Evolutionary conservation across 257 asterid genomes (phyloP).

Genomic region (Solanum virginianum): DNA sequence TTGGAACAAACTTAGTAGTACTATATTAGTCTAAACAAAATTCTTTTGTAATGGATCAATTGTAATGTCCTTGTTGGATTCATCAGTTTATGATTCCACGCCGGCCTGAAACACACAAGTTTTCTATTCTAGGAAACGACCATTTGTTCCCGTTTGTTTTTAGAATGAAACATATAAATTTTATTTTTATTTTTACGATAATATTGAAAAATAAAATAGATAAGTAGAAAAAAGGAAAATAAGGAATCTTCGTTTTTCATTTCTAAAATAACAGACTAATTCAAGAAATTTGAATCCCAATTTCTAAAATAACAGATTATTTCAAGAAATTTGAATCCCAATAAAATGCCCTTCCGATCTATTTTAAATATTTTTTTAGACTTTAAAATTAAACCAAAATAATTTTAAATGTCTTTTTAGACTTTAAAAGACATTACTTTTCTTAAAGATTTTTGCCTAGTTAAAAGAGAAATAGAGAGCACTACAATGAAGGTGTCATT

Average conservation of each 20-base stretch:
- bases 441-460: not conserved
- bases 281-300: too few species aligned
- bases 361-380: not conserved
- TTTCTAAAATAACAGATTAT: not conserved
- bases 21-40: not conserved
- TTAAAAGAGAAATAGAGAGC: not conserved
- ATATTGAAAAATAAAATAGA: not conserved
- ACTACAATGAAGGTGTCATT: not conserved
- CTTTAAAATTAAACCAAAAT: not conserved
- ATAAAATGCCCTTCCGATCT: not conserved
- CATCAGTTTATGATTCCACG: not conserved
- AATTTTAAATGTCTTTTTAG: too few species aligned
- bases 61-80: not conserved
- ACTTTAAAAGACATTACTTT: not conserved
- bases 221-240: not conserved
- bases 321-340: not conserved
- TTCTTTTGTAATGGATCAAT: not conserved
- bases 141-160: not conserved
- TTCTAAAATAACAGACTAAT: too few species aligned
- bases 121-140: not conserved
- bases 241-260: not conserved
- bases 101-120: not conserved
- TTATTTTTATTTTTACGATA: not conserved
- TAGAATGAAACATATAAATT: not conserved
- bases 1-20: not conserved